phyloP scores from a whole-genome alignment of 2,329 filamentous ascomycete genomes.

The Fusarium buxicola region DNA sequence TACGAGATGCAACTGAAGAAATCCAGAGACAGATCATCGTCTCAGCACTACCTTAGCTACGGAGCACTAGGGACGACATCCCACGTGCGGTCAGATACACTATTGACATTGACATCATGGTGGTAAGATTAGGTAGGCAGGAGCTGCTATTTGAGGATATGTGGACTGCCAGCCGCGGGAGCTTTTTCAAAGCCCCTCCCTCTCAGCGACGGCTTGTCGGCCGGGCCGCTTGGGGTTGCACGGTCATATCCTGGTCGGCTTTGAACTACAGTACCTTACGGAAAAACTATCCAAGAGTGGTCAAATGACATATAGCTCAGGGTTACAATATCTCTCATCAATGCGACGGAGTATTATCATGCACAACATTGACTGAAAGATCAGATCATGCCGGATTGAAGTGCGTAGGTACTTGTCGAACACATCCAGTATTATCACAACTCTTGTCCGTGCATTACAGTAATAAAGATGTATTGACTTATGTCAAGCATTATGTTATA shows the following conservation, averaged over 20 bases:
- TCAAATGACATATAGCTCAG: constrained; percentile 10
- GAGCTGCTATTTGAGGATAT: constrained; percentile 33
- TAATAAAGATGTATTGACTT: not conserved
- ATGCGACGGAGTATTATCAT: not conserved
- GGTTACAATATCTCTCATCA: not conserved
- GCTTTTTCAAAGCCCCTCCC: constrained; percentile 17
- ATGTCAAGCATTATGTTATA: no score
- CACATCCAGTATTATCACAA: no score
- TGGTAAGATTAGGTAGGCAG: constrained; percentile 39
- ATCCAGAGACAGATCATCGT: not conserved
- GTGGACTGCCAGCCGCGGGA: not conserved
- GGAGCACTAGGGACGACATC: constrained; percentile 5
- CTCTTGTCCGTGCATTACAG: no score
- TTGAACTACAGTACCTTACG: not conserved
- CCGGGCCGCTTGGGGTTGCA: constrained; percentile 22
- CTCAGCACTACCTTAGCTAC: not conserved
- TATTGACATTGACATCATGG: constrained; percentile 38
- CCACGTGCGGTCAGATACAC: constrained; percentile 17
- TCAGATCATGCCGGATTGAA: constrained; percentile 3
- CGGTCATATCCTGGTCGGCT: constrained; percentile 3
- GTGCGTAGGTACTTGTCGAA: not conserved
- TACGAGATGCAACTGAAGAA: constrained; percentile 13
- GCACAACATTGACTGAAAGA: not conserved
- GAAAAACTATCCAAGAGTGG: constrained; percentile 1
- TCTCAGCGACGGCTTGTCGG: constrained; percentile 10